These are phyloP conservation scores for Amanita rimosa DNA, from an alignment of 768 basidiomycete species.

Conservation along the genomic window DNA sequence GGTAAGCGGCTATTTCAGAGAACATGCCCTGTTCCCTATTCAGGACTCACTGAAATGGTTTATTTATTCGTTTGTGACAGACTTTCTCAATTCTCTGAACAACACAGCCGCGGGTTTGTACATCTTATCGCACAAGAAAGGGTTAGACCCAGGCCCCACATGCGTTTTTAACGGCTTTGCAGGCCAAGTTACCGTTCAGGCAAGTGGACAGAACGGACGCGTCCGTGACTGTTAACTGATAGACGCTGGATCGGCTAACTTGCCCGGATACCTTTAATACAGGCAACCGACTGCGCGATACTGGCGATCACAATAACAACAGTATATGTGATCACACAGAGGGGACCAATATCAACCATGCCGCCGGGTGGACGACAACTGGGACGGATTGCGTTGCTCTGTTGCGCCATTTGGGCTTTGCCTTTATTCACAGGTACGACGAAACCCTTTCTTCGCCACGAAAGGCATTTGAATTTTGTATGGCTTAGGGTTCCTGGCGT, in stretches of 20 bases:
- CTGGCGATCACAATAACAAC: slow-evolving; percentile 5
- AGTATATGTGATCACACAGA: neutral
- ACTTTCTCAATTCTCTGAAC: slow-evolving; percentile 6
- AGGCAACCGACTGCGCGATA: slow-evolving; percentile 8
- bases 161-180: slow-evolving; percentile 8
- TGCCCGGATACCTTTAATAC: neutral
- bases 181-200: slow-evolving; percentile 8
- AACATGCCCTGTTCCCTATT: no score
- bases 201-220: neutral
- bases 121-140: slow-evolving; percentile 1
- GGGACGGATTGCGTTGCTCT: neutral
- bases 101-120: slow-evolving; percentile 4
- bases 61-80: no score
- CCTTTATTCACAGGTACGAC: slow-evolving; percentile 3
- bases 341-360: neutral
- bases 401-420: neutral
- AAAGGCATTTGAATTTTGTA: neutral
- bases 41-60: no score
- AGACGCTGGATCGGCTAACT: no score
- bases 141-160: neutral
- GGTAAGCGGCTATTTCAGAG: no score
- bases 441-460: neutral
- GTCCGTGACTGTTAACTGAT: no score
- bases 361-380: neutral
- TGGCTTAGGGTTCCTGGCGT: slow-evolving; percentile 6